Percentiles rank a stretch among this genome's conserved stretches.
phyloP scores from a whole-genome alignment of 129 eudicot genomes.

The Pseudognaphalium luteoalbum region DNA sequence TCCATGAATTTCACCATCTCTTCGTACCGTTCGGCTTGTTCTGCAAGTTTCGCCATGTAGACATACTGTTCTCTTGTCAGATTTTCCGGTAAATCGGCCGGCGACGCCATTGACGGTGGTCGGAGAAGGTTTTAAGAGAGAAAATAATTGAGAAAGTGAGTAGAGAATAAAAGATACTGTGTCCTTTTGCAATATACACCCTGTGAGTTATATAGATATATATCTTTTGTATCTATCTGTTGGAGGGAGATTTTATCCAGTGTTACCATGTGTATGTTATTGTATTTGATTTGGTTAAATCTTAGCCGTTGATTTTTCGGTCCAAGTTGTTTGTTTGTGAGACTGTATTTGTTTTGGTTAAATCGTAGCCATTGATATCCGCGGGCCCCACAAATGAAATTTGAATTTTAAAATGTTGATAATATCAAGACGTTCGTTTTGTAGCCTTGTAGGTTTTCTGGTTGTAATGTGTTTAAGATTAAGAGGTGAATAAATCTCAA shows the following conservation, averaged over 20 bases:
- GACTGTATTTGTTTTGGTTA: not conserved
- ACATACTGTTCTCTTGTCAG: constrained; percentile 49
- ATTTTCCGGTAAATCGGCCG: constrained; percentile 17
- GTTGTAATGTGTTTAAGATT: too few relatives aligned
- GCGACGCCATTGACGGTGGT: not conserved
- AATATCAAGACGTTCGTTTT: not conserved
- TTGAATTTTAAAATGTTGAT: not conserved
- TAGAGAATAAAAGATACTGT: not conserved
- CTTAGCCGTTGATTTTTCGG: too few relatives aligned
- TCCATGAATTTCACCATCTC: constrained; percentile 69
- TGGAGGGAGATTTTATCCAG: too few relatives aligned
- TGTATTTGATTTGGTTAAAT: too few relatives aligned
- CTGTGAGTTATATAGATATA: not conserved
- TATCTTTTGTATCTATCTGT: too few relatives aligned
- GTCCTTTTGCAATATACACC: not conserved
- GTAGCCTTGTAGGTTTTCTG: too few relatives aligned
- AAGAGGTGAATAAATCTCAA: too few relatives aligned
- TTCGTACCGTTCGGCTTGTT: constrained; percentile 65
- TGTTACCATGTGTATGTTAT: too few relatives aligned
- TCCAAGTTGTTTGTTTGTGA: not conserved
- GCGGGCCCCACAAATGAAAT: not conserved
- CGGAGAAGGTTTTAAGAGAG: not conserved
- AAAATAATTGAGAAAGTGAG: not conserved
- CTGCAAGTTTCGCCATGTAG: constrained; percentile 48
- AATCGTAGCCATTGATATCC: constrained; percentile 19